These are phyloP conservation scores for Fusarium nurragi DNA, from an alignment of 2,329 filamentous ascomycete genomes.

Conservation along the genomic window DNA sequence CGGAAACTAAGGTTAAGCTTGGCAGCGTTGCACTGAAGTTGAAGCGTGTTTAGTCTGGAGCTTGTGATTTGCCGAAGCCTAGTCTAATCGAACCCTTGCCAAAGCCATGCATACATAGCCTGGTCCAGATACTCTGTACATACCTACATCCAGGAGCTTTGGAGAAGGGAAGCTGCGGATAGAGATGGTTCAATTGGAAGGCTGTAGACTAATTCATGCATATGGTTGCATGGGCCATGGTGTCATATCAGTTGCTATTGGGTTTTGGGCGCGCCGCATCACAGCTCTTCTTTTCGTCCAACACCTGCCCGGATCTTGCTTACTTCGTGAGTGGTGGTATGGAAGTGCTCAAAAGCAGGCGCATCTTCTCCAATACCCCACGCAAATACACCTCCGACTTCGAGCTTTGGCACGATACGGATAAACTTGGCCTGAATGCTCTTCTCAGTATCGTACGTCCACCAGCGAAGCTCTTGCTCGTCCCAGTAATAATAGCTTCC, in stretches of 20 bases:
- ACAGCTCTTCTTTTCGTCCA: slow-evolving; percentile 46
- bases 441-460: slow-evolving; percentile 75
- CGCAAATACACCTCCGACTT: slow-evolving; percentile 76
- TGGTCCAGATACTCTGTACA: no score
- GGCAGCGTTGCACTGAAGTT: slow-evolving; percentile 21
- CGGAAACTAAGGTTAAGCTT: slow-evolving; percentile 18
- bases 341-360: slow-evolving; percentile 54
- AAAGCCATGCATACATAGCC: slow-evolving; percentile 16
- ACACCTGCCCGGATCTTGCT: slow-evolving; percentile 23
- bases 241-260: slow-evolving; percentile 1
- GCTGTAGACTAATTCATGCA: slow-evolving; percentile 8
- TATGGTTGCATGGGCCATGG: slow-evolving; percentile 13
- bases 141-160: neutral
- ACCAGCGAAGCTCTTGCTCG: slow-evolving; percentile 66
- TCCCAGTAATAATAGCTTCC: slow-evolving; percentile 79
- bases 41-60: slow-evolving; percentile 35
- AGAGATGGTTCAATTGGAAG: slow-evolving; percentile 8
- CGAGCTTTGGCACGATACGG: slow-evolving; percentile 63
- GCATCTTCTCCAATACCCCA: slow-evolving; percentile 79
- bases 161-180: neutral
- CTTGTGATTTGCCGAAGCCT: slow-evolving; percentile 38
- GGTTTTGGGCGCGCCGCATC: neutral
- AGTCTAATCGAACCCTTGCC: slow-evolving; percentile 24
- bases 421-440: slow-evolving; percentile 71
- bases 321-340: slow-evolving; percentile 46